Base-by-base conservation (phyloP, 2,329 filamentous ascomycete genomes). In the Verruconis gallopava region DNA sequence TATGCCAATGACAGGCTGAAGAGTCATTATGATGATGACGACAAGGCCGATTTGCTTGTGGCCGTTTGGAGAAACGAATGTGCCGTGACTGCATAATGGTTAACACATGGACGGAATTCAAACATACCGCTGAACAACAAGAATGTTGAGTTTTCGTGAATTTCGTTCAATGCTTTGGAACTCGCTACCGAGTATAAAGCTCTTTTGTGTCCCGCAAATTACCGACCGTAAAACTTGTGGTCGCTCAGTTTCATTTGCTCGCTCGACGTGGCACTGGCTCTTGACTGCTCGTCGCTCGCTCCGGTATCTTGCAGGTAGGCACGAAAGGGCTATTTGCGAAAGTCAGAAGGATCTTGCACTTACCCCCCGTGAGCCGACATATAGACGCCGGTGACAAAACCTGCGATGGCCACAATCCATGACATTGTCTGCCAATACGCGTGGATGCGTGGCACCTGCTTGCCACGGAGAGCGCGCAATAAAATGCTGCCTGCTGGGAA, bases 1-100 rank as follows among this genome's bases (percentile, higher is more conserved):
- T 14, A 45, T 28, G 17, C 43, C 43, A 32, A 44, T 39, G 30
- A 25, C 32, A 3, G 43, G 43, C 22, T 45, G 43, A 19, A 44
- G 5, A 12, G 21, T 11, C 14, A 40, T 15, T 20, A 40, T 40
- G 20, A 40, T 20, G 18, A n/a, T 17, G 13, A 35, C 20, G 18
- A 40, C 6, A 6, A 40, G 38, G 12, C 38, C 38, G 25, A 40
- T 40, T 30, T 30, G 25, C 25, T 30, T 30, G 25, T 30, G 25
- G 9, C 25, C 25, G n/a, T 30, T 30, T 30, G 6, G 6, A n/a
- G 25, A 30, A 30, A n/a, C n/a, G 25, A 30, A n/a, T 9, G n/a
- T n/a, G 25, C 25, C 25, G 25, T 30, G 25, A 30, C 25, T 30
- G 25, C n/a, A 30, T n/a, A n/a, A n/a, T n/a, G n/a, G n/a, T n/a